A percentile compares a stretch with the other conserved stretches of the same genome.
These are phyloP conservation scores for Saccharomyces hybrid DNA, from an alignment of 1,139 yeast species.

Conservation along the genomic window DNA sequence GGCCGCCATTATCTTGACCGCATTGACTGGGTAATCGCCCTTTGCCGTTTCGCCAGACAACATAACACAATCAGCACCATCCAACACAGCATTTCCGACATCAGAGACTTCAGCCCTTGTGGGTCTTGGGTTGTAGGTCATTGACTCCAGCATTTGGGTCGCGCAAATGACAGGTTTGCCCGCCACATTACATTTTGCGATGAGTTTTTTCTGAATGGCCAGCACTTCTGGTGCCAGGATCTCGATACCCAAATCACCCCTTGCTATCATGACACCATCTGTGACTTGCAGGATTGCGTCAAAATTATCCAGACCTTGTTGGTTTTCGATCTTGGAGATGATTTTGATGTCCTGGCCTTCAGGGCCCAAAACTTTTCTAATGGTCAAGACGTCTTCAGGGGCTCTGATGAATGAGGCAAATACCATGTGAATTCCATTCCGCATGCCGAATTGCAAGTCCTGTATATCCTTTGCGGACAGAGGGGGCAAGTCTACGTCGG, in stretches of 20 bases:
- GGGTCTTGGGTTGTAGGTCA: slow-evolving; percentile 99
- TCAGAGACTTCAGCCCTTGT: slow-evolving; percentile 99
- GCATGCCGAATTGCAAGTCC: slow-evolving; percentile 89
- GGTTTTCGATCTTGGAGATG: slow-evolving; percentile 95
- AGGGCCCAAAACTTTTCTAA: slow-evolving; percentile 91
- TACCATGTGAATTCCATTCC: slow-evolving; percentile 94
- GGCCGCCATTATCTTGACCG: slow-evolving; percentile 98
- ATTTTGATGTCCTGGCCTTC: slow-evolving; percentile 94
- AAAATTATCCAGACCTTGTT: slow-evolving; percentile 99
- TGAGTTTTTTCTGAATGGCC: slow-evolving; percentile 96
- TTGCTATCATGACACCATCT: slow-evolving; percentile 99
- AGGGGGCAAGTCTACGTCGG: slow-evolving; percentile 98
- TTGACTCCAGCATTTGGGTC: slow-evolving; percentile 98
- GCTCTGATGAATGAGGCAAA: slow-evolving; percentile 97
- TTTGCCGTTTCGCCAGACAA: slow-evolving; percentile 99
- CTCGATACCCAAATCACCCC: slow-evolving; percentile 99
- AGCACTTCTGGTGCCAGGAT: slow-evolving; percentile 98
- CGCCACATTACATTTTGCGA: slow-evolving; percentile 97
- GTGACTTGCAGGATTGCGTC: slow-evolving; percentile 90
- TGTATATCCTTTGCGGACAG: slow-evolving; percentile 90
- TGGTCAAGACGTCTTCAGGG: slow-evolving; percentile 79
- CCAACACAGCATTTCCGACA: slow-evolving; percentile 97
- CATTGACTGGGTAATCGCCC: slow-evolving; percentile 96
- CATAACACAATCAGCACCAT: slow-evolving; percentile 99
- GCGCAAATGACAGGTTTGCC: slow-evolving; percentile 99